Evolutionary conservation across 768 basidiomycete genomes (phyloP).

Genomic region (Xerocomellus chrysenteron): DNA sequence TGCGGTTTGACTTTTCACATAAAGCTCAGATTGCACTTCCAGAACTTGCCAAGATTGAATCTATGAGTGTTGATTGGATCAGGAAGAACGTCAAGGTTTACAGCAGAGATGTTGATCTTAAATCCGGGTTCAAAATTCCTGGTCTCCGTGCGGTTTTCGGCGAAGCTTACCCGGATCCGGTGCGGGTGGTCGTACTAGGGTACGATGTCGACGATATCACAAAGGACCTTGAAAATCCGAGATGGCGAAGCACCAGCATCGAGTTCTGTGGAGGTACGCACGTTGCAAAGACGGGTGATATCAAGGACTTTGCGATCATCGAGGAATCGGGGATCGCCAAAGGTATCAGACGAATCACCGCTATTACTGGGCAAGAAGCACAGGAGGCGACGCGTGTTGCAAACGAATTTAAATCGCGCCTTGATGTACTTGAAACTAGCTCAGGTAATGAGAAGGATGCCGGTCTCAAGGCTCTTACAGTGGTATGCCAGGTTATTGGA

Average conservation of each 20-base stretch:
- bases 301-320: slow-evolving; percentile 92
- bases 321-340: slow-evolving; percentile 99
- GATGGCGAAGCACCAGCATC: slow-evolving; percentile 88
- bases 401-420: slow-evolving; percentile 55
- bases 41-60: slow-evolving; percentile 83
- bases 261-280: slow-evolving; percentile 99
- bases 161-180: slow-evolving; percentile 96
- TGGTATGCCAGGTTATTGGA: slow-evolving; percentile 48
- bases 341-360: slow-evolving; percentile 92
- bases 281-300: slow-evolving; percentile 94
- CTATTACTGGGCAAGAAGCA: slow-evolving; percentile 93
- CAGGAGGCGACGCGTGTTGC: slow-evolving; percentile 74
- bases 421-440: slow-evolving; percentile 60
- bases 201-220: slow-evolving; percentile 84
- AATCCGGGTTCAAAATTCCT: slow-evolving; percentile 81
- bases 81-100: slow-evolving; percentile 84
- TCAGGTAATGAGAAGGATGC: slow-evolving; percentile 81
- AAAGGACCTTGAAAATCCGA: slow-evolving; percentile 81
- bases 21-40: slow-evolving; percentile 77
- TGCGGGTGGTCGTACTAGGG: slow-evolving; percentile 90
- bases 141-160: slow-evolving; percentile 96
- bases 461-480: slow-evolving; percentile 77
- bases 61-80: slow-evolving; percentile 86
- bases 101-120: slow-evolving; percentile 80
- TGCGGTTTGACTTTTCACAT: slow-evolving; percentile 99